Evolutionary conservation across 2,329 filamentous ascomycete species (phyloP), one percentile per base, ranked within the genome.

Genomic region (Pleurostoma richardsiae): DNA sequence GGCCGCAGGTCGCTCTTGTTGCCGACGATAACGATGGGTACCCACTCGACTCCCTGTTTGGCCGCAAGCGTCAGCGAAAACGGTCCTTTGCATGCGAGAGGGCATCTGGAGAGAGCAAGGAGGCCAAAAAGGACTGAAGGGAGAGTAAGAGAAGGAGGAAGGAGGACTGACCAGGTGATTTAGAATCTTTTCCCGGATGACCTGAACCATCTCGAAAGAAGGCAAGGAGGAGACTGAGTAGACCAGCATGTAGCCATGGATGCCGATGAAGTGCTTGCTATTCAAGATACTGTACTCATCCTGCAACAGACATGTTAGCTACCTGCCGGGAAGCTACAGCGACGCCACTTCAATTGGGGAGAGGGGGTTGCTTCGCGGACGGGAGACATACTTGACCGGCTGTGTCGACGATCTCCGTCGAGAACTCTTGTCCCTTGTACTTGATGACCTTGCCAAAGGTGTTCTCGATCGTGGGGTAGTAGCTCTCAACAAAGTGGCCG

Each of bases 221-320:
- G 94, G 88, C 61, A 89, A 84, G 42, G 89, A 96, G 27, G 88
- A 88, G 43, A 99, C 91, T n/a, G 91, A 96, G 71, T 99, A 99
- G 42, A 96, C 92, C 50, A 99, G 86, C 80, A 99, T 90, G 69
- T 97, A 99, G 48, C 94, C 94, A 73, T 99, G 94, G 56, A 97
- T 97, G 53, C 94, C 94, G 66, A 99, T 97, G 61, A 97, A 97
- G 66, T 97, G 92, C 73, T 97, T 97, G 52, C 89, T 95, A 70
- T 96, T 97, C 52, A 99, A 77, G 55, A 97, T 96, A 64, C 89
- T 95, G 75, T 99, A 99, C 70, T 99, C 94, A 74, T 99, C 94
- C 86, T 94, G 62, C 10, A 10, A 11, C 6, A 4, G 10, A 10
- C 28, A 43, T 41, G 26, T 8, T 36, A 36, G 8, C 19, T 19